Evolutionary conservation across 2,329 filamentous ascomycete species (phyloP).

Genomic region (Fusarium beomiforme): DNA sequence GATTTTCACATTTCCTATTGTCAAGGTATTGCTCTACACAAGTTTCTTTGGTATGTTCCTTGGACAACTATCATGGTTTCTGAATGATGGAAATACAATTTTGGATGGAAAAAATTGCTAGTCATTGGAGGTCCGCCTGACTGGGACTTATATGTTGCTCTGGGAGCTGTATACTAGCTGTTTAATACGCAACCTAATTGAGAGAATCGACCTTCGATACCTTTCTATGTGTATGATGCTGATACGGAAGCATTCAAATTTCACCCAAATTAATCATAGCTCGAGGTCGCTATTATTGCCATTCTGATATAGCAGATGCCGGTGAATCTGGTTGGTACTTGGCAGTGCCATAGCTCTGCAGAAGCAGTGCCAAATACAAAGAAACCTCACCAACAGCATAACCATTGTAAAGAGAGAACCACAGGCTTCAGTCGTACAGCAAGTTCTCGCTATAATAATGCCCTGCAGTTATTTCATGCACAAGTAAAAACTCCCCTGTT

Average conservation of each 20-base stretch:
- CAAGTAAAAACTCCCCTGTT: background rate
- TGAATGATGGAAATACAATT: background rate
- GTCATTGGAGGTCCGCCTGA: background rate
- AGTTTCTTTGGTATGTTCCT: background rate
- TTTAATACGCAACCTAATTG: conserved; percentile 1
- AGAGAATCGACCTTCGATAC: background rate
- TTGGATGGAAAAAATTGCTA: conserved; percentile 5
- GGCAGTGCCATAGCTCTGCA: background rate
- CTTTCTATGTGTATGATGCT: too few relatives aligned
- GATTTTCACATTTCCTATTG: conserved; percentile 5
- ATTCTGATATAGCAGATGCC: background rate
- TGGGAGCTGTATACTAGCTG: conserved; percentile 21
- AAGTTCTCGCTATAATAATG: background rate
- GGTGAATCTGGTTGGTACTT: background rate
- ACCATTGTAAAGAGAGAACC: background rate
- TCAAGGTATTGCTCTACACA: conserved; percentile 4
- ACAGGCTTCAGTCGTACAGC: background rate
- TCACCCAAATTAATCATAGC: background rate
- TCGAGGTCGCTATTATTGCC: background rate
- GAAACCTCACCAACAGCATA: background rate
- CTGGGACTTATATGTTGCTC: conserved; percentile 7
- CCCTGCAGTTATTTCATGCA: background rate
- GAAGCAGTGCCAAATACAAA: background rate
- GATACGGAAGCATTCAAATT: too few relatives aligned
- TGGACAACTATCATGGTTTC: background rate